Evolutionary conservation across 2,329 filamentous ascomycete genomes (phyloP), one percentile per base, ranked within the genome.

Genomic region (Ascochyta pisi): DNA sequence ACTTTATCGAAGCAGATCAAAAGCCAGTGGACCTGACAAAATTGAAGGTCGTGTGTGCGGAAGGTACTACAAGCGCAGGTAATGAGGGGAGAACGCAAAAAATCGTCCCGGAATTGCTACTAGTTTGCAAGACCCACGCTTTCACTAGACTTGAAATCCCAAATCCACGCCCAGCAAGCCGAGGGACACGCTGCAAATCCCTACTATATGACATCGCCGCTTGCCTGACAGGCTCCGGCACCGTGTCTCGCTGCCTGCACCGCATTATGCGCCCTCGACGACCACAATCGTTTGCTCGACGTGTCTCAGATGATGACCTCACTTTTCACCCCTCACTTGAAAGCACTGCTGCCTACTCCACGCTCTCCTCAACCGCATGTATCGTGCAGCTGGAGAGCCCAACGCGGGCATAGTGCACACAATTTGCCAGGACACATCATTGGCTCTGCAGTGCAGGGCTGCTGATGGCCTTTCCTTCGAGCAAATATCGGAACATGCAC

Each of bases 1-100:
- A 64, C 60, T 58, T 55, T 54, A 50, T 63, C 65, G 59, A 65
- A 61, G 63, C 57, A 67, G 63, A 67, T 67, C 63, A 58, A 58
- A 60, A 58, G 62, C 65, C 65, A 61, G 56, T 45, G 49, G 66
- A 61, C 62, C 49, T 44, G 49, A 57, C 52, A 73, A 69, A 65
- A 70, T 72, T 72, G 66, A 58, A 57, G 54, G 64, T 71, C 68
- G 68, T 71, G 70, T 72, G 70, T 71, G 65, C 60, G 66, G 63
- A 61, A 58, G 60, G 54, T 57, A 51, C 39, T 55, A 61, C 60
- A 65, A 65, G 68, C 60, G 64, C 57, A 64, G 64, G 60, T 50
- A 42, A 27, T 41, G 62, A 63, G 62, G 60, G 59, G 61, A 61
- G 58, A 55, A 48, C n/a, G 33, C 15, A 43, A 49, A 55, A 49